Evolutionary conservation across 169 alveolate species (phyloP).

Genomic region (Neospora caninum): DNA sequence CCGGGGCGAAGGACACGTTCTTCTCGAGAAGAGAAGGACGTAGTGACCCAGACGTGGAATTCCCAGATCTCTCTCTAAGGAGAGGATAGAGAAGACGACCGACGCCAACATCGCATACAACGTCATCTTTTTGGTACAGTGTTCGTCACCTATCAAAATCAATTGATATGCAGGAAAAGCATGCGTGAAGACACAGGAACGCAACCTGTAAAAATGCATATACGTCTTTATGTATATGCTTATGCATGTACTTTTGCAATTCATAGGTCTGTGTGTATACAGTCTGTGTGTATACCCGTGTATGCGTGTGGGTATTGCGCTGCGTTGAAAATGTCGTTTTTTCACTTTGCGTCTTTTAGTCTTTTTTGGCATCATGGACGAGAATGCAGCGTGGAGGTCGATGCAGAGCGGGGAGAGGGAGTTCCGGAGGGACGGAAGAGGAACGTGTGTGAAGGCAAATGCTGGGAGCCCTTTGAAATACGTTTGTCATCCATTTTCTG

Average conservation of each 20-base stretch:
- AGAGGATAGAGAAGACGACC: not conserved
- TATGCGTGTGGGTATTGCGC: too few species aligned
- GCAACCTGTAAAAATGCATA: not conserved
- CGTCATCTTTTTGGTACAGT: not conserved
- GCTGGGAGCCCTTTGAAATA: too few species aligned
- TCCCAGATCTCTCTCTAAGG: too few species aligned
- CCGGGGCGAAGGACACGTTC: not conserved
- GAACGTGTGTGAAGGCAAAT: too few species aligned
- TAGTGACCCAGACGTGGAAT: too few species aligned
- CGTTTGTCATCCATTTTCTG: not conserved
- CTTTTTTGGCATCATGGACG: too few species aligned
- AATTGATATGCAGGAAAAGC: not conserved
- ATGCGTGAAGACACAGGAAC: not conserved
- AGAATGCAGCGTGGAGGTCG: too few species aligned
- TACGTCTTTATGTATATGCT: not conserved
- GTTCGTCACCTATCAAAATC: not conserved
- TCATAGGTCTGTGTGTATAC: not conserved
- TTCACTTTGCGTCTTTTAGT: too few species aligned
- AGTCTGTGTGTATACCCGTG: too few species aligned
- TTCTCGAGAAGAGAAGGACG: not conserved
- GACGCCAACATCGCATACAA: not conserved
- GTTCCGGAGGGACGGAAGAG: too few species aligned
- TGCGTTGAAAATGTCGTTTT: too few species aligned
- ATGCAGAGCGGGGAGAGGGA: too few species aligned
- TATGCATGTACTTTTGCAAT: not conserved